Conservation (phyloP, 169 alveolate genomes). For the Theileria annulata region DNA sequence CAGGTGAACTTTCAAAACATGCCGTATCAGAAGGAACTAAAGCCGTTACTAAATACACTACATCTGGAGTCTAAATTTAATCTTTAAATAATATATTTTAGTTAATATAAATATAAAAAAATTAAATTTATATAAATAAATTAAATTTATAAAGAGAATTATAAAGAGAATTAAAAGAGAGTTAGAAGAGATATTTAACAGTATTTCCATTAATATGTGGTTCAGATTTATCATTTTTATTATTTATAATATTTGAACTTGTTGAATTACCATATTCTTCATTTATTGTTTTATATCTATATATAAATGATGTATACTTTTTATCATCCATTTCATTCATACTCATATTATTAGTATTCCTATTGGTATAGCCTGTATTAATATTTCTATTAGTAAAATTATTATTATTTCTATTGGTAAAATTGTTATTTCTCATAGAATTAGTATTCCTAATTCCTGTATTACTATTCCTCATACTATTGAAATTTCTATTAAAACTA, state of each 20-base stretch:
- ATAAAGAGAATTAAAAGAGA: too few species aligned
- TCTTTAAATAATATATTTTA: too few species aligned
- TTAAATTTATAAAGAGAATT: too few species aligned
- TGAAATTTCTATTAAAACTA: not conserved
- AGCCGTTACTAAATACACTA: constrained; percentile 98
- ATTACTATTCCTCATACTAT: not conserved
- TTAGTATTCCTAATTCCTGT: too few species aligned
- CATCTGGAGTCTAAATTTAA: constrained; percentile 79
- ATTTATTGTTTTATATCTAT: constrained; percentile 38
- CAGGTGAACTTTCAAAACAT: constrained; percentile 99
- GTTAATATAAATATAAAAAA: too few species aligned
- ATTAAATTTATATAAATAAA: too few species aligned
- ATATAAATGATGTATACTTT: constrained; percentile 28
- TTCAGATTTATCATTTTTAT: not conserved
- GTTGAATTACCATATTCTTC: constrained; percentile 1
- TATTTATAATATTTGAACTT: not conserved
- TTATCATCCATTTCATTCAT: not conserved
- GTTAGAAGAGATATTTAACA: constrained; percentile 12
- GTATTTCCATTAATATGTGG: constrained; percentile 15
- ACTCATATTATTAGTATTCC: too few species aligned
- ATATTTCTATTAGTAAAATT: too few species aligned
- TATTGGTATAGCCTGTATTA: too few species aligned
- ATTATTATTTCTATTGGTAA: too few species aligned
- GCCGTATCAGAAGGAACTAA: constrained; percentile 99
- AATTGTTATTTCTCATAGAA: too few species aligned